Conservation (phyloP, 257 asterid species). For the Ligustrum vulgare region DNA sequence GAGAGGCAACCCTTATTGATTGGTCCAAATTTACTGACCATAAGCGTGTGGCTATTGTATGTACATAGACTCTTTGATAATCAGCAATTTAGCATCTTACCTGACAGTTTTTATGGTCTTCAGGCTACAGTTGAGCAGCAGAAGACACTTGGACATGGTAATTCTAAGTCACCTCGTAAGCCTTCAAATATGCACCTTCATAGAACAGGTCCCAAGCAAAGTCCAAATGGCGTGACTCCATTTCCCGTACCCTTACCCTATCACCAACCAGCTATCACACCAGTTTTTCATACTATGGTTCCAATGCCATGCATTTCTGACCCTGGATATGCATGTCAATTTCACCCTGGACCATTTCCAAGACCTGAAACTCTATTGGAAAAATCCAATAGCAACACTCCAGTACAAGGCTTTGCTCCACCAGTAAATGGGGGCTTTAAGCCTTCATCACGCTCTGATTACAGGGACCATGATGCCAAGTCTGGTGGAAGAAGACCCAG, state of each 20-base stretch:
- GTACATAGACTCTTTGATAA: not conserved
- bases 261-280: slow-evolving; percentile 48
- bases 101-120: slow-evolving; percentile 25
- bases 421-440: slow-evolving; percentile 50
- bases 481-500: slow-evolving; percentile 53
- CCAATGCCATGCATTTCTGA: slow-evolving; percentile 51
- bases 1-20: slow-evolving; percentile 1
- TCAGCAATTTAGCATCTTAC: slow-evolving; percentile 9
- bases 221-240: slow-evolving; percentile 54
- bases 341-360: slow-evolving; percentile 44
- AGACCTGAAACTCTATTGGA: slow-evolving; percentile 44
- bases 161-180: slow-evolving; percentile 54
- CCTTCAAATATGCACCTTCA: slow-evolving; percentile 47
- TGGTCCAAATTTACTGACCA: not conserved
- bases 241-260: slow-evolving; percentile 51
- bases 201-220: slow-evolving; percentile 59
- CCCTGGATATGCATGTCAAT: slow-evolving; percentile 61
- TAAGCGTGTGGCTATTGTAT: not conserved
- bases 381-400: slow-evolving; percentile 46
- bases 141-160: slow-evolving; percentile 54
- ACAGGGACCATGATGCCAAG: slow-evolving; percentile 43
- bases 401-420: slow-evolving; percentile 51
- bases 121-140: slow-evolving; percentile 64
- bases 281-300: slow-evolving; percentile 53
- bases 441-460: slow-evolving; percentile 45